A percentile compares a stretch with the other conserved stretches of the same genome.
Conservation (phyloP, 225 moss, liverwort and hornwort species). For the Takakia lepidozioides region DNA sequence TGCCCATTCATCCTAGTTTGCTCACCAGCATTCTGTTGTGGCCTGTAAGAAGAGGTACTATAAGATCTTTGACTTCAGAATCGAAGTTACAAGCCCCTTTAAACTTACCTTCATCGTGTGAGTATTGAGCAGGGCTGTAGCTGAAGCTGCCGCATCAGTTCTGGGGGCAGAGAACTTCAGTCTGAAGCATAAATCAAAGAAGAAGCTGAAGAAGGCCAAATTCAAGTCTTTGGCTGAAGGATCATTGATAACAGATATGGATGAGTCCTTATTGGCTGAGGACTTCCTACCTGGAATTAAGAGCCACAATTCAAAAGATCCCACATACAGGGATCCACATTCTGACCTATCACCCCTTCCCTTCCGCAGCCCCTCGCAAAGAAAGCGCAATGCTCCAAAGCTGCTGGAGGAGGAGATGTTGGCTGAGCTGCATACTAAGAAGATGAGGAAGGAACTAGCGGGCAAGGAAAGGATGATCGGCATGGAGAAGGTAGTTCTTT, state of each 20-base stretch:
- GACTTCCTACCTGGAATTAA: constrained; percentile 27
- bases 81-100: no score
- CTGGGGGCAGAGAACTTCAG: constrained; percentile 68
- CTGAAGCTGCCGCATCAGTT: constrained; percentile 73
- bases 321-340: constrained; percentile 36
- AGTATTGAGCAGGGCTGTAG: constrained; percentile 54
- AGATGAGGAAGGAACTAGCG: constrained; percentile 46
- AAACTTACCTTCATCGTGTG: no score
- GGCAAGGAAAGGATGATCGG: constrained; percentile 11
- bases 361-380: constrained; percentile 64
- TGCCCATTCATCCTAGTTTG: no score
- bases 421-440: constrained; percentile 62
- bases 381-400: constrained; percentile 81
- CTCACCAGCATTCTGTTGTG: no score
- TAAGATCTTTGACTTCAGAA: no score
- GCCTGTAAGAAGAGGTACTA: no score
- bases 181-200: constrained; percentile 58
- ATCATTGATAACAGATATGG: constrained; percentile 56
- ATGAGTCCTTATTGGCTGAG: constrained; percentile 49
- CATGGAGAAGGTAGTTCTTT: constrained; percentile 13
- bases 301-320: constrained; percentile 34
- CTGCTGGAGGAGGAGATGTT: constrained; percentile 68
- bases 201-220: constrained; percentile 84
- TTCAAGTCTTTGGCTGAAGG: constrained; percentile 80
- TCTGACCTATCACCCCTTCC: constrained; percentile 47